Base-by-base conservation (phyloP, 1,284 basidiomycete species). In the Leccinum solheimii region DNA sequence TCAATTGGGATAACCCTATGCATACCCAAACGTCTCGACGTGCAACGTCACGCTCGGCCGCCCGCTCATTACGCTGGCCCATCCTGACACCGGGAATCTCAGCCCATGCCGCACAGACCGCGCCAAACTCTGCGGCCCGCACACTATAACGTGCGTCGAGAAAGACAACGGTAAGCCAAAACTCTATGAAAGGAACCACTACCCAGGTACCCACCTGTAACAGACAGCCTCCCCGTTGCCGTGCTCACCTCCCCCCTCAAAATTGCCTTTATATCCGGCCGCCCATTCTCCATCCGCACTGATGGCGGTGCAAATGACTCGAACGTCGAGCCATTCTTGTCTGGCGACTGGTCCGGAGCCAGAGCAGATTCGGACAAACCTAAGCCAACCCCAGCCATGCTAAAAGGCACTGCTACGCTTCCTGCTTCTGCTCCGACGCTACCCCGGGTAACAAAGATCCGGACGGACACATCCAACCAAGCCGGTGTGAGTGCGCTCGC, bases 1-100 rank as follows among this genome's bases (percentile, higher is more conserved):
- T 43, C 5, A 43, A 19, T 43, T 43, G n/a, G 40, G n/a, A 10
- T 6, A n/a, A 19, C 43, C 2, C 43, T 65, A 73, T 19, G 77
- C 78, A 55, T 78, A 80, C 14, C 79, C 81, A 68, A 80, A 83
- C 38, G 78, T 73, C 66, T 84, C 83, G 16, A 83, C 77, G 67
- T 81, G 78, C 49, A 85, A 66, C 3, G 76, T 76, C 30, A 84
- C 76, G 57, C 74, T 80, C 8, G 83, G 78, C 0, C 79, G 78
- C 16, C 83, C 83, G 16, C 64, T 70, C 56, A 83, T 65, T 3
- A 81, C 66, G 16, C 68, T 72, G 5, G 51, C 43, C n/a, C 74
- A 75, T 5, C 76, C 74, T 1, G 78, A 76, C 10, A 76, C 68
- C 0, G 75, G 73, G 43, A 77, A 75, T 11, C 77, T 69, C 55